These are phyloP conservation scores for Solanum paucissectum DNA, from an alignment of 257 asterid genomes.

Conservation along the genomic window DNA sequence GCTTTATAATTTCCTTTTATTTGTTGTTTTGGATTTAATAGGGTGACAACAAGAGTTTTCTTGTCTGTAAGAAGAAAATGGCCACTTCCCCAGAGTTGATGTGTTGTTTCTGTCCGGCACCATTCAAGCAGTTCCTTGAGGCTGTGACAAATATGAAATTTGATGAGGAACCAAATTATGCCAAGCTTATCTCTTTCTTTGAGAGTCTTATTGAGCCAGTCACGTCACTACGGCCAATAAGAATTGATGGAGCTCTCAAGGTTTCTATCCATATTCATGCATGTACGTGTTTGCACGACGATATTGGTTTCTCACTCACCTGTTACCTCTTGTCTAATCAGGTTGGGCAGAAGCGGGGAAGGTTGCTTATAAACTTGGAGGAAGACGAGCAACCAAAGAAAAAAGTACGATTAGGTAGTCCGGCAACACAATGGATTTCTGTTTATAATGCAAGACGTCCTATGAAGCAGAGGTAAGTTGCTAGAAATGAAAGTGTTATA, in stretches of 20 bases:
- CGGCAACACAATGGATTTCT: conserved; percentile 95
- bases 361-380: conserved; percentile 80
- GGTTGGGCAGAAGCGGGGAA: conserved; percentile 95
- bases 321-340: conserved; percentile 7
- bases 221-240: conserved; percentile 72
- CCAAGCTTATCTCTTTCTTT: conserved; percentile 70
- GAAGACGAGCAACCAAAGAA: conserved; percentile 99
- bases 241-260: conserved; percentile 98
- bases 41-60: conserved; percentile 98
- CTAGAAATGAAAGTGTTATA: background rate
- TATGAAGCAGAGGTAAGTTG: conserved; percentile 82
- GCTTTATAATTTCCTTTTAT: background rate
- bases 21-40: conserved; percentile 19
- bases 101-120: conserved; percentile 98
- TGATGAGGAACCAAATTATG: conserved; percentile 96
- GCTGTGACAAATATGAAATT: conserved; percentile 95
- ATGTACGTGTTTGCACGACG: background rate
- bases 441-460: conserved; percentile 94
- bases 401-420: conserved; percentile 92
- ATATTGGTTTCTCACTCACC: background rate
- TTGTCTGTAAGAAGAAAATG: conserved; percentile 95
- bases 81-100: conserved; percentile 92
- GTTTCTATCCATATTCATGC: conserved; percentile 11
- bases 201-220: conserved; percentile 90
- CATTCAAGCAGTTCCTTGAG: conserved; percentile 85